Percentiles rank a stretch among this genome's conserved stretches.
These are phyloP conservation scores for Triticum urartu DNA, from an alignment of 176 grass and related monocot genomes.

Conservation along the genomic window DNA sequence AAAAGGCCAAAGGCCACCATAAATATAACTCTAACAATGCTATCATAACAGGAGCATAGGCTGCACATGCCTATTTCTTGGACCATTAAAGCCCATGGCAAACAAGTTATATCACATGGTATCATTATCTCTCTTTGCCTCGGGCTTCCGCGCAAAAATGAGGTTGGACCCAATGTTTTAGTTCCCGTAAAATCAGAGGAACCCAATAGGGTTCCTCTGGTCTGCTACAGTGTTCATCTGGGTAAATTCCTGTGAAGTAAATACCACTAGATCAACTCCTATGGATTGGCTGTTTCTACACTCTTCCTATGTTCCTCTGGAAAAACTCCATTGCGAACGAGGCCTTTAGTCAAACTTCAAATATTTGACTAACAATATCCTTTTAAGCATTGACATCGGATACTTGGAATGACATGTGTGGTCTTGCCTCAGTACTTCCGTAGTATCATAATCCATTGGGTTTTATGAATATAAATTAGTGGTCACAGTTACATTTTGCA, in stretches of 20 bases:
- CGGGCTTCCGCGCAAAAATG: neutral
- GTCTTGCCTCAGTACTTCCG: neutral
- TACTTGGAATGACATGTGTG: neutral
- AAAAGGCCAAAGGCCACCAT: too few relatives aligned
- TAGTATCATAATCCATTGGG: neutral
- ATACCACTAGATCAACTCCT: neutral
- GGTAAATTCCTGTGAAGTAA: neutral
- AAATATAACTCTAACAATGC: too few relatives aligned
- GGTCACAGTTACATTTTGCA: neutral
- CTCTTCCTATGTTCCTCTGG: neutral
- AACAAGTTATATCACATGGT: neutral
- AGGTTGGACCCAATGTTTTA: neutral
- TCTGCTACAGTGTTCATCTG: neutral
- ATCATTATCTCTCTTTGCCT: neutral
- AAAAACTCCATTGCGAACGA: neutral
- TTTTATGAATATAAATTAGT: slow-evolving; percentile 2
- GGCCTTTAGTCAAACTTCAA: neutral
- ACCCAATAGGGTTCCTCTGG: neutral
- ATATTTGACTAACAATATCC: neutral
- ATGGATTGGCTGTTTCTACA: neutral
- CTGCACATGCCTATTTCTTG: neutral
- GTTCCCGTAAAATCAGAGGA: neutral
- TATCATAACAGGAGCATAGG: neutral
- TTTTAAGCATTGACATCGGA: neutral
- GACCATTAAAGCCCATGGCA: neutral